phyloP scores from a whole-genome alignment of 148 eudicot genomes.

The Pharnaceum exiguum region DNA sequence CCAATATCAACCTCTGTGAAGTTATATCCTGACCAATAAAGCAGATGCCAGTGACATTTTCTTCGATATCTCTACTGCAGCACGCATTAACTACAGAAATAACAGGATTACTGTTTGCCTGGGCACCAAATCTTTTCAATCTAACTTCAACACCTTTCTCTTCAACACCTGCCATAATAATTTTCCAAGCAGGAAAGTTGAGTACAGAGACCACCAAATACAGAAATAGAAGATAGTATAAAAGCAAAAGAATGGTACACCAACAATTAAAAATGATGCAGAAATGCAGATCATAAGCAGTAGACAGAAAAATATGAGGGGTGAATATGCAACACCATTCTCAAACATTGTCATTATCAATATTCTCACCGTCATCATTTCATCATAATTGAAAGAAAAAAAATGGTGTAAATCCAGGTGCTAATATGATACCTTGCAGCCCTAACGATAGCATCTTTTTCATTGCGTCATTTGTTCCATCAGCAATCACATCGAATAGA shows the following conservation, averaged over 20 bases:
- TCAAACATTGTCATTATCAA: no score
- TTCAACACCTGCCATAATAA: constrained; percentile 51
- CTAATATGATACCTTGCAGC: constrained; percentile 52
- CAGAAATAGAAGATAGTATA: background rate
- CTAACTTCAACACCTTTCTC: constrained; percentile 56
- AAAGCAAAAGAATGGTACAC: background rate
- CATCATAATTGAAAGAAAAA: no score
- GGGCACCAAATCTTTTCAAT: constrained; percentile 44
- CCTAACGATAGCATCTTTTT: constrained; percentile 48
- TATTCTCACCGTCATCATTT: no score
- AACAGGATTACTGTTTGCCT: constrained; percentile 35
- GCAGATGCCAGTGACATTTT: constrained; percentile 60
- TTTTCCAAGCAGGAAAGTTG: background rate
- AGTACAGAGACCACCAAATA: no score
- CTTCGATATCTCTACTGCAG: constrained; percentile 55
- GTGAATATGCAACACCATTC: no score
- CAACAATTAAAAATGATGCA: no score
- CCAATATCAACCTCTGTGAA: constrained; percentile 46
- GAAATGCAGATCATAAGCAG: no score
- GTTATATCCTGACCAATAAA: constrained; percentile 78
- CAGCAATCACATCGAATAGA: constrained; percentile 44
- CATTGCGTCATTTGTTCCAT: constrained; percentile 44
- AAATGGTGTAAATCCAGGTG: background rate
- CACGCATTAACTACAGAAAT: constrained; percentile 59
- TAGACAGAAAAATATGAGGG: no score